A percentile compares a stretch with the other conserved stretches of the same genome.
Evolutionary conservation across 352 stramenopile species (phyloP).

Genomic region (Elongisporangium undulatum): DNA sequence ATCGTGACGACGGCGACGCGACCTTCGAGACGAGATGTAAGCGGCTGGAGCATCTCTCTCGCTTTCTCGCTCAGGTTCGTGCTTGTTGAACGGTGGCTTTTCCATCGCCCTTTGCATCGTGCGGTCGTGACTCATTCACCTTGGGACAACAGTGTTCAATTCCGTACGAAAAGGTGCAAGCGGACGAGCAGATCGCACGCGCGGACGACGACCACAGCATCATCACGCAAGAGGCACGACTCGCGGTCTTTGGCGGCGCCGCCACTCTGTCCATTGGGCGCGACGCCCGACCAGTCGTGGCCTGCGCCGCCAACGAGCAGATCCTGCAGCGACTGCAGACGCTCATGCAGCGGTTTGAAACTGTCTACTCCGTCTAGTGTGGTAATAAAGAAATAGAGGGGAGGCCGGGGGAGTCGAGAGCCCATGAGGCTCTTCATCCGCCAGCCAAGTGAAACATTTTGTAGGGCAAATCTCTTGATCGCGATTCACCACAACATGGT

Average conservation of each 20-base stretch:
- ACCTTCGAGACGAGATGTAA: slow-evolving; percentile 7
- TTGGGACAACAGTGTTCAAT: slow-evolving; percentile 10
- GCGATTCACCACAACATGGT: slow-evolving; percentile 58
- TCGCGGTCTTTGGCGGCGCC: slow-evolving; percentile 40
- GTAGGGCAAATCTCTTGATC: slow-evolving; percentile 83
- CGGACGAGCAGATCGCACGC: neutral
- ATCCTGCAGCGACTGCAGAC: slow-evolving; percentile 33
- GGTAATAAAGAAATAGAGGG: neutral
- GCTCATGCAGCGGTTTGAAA: slow-evolving; percentile 23
- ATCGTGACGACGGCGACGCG: slow-evolving; percentile 2
- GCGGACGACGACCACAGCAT: neutral
- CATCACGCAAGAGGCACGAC: neutral
- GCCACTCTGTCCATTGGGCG: slow-evolving; percentile 21
- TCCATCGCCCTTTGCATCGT: neutral
- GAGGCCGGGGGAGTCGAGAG: slow-evolving; percentile 34
- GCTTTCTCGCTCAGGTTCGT: slow-evolving; percentile 20
- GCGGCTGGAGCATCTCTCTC: slow-evolving; percentile 1
- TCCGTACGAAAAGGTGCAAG: neutral
- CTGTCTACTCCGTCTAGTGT: slow-evolving; percentile 5
- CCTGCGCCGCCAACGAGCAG: slow-evolving; percentile 40
- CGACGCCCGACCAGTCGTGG: slow-evolving; percentile 9
- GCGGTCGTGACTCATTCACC: neutral
- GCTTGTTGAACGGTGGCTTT: neutral
- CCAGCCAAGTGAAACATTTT: slow-evolving; percentile 56
- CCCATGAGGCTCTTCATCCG: slow-evolving; percentile 23